phyloP scores from a whole-genome alignment of 2,329 filamentous ascomycete species.

The Metarhizium humberi region DNA sequence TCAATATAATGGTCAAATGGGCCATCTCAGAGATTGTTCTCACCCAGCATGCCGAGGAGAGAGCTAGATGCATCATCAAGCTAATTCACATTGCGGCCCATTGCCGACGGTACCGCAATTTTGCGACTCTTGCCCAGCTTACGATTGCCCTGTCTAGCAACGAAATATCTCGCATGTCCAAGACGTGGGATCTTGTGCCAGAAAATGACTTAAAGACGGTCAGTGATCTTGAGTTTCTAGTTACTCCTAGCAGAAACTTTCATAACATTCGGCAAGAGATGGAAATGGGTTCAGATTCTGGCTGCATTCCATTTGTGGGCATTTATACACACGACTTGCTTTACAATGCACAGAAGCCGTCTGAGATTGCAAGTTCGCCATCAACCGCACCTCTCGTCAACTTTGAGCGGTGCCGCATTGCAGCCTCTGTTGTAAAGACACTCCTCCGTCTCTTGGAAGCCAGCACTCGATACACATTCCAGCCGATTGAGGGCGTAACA shows the following conservation, averaged over 20 bases:
- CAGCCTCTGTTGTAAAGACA: conserved; percentile 70
- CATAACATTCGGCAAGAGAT: conserved; percentile 69
- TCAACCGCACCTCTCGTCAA: conserved; percentile 64
- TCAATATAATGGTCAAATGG: conserved; percentile 87
- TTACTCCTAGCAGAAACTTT: conserved; percentile 72
- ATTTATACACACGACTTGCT: conserved; percentile 78
- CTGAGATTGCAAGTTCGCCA: conserved; percentile 60
- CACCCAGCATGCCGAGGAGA: conserved; percentile 61
- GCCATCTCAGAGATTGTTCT: conserved; percentile 70
- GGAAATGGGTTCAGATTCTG: conserved; percentile 58
- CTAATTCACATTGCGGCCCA: conserved; percentile 73
- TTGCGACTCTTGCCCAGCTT: conserved; percentile 75
- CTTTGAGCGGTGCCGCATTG: conserved; percentile 71
- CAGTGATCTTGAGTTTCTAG: conserved; percentile 58
- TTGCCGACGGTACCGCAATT: conserved; percentile 69
- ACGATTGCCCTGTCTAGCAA: conserved; percentile 67
- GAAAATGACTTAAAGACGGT: conserved; percentile 56
- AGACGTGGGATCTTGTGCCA: conserved; percentile 65
- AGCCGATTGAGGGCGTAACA: conserved; percentile 66
- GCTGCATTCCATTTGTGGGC: conserved; percentile 77
- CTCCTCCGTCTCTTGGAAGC: conserved; percentile 70
- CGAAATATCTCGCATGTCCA: conserved; percentile 57
- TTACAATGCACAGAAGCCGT: conserved; percentile 71
- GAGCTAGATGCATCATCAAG: conserved; percentile 69
- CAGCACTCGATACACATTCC: conserved; percentile 64